Conservation (phyloP, 176 grass and related monocot genomes). For the Saccharum officinarum region DNA sequence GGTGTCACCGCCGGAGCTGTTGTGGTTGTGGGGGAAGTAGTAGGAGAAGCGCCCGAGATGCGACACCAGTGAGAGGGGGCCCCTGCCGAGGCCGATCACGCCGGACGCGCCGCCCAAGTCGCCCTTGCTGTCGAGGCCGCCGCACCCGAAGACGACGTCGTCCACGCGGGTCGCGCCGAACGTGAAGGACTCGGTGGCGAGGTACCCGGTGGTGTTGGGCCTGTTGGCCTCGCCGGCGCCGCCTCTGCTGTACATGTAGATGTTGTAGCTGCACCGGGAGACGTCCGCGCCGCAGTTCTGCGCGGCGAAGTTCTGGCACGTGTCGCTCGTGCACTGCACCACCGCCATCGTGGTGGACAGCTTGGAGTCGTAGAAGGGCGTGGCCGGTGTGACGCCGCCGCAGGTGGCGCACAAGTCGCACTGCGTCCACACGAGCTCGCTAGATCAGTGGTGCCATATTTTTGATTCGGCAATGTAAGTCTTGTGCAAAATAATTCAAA, state of each 20-base stretch:
- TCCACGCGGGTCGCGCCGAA: not conserved
- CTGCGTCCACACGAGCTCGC: slow-evolving; percentile 24
- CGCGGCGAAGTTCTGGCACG: too few species aligned
- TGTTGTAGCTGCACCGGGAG: not conserved
- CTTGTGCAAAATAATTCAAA: too few species aligned
- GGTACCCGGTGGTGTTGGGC: not conserved
- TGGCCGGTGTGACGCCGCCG: not conserved
- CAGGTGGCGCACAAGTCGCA: not conserved
- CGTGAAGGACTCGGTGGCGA: not conserved
- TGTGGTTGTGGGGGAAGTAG: not conserved
- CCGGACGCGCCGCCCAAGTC: not conserved
- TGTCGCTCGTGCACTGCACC: too few species aligned
- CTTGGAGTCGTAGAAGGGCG: too few species aligned
- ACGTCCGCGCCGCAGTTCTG: too few species aligned
- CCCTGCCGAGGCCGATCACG: not conserved
- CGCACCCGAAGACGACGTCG: not conserved
- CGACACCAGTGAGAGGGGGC: not conserved
- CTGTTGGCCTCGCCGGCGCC: too few species aligned
- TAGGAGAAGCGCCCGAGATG: not conserved
- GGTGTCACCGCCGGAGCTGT: not conserved
- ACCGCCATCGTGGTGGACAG: too few species aligned
- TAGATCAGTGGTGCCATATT: too few species aligned
- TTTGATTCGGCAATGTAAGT: too few species aligned
- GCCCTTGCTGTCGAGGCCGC: not conserved
- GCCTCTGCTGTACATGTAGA: not conserved